A percentile compares a stretch with the other conserved stretches of the same genome.
Evolutionary conservation across 2,329 filamentous ascomycete genomes (phyloP).

Genomic region (Coniochaeta hoffmannii): DNA sequence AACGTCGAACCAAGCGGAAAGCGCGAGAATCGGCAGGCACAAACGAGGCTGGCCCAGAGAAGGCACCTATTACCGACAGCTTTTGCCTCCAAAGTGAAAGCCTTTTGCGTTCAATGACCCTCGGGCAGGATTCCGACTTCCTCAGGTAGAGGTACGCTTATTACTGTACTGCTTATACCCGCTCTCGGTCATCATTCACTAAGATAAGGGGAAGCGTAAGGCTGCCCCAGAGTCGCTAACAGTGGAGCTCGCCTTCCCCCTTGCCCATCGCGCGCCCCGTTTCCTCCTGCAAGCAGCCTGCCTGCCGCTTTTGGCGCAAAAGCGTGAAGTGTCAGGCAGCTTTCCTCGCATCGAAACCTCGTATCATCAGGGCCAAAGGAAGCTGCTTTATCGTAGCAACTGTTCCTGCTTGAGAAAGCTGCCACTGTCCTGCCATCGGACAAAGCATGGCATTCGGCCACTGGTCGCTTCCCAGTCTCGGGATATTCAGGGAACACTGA

Average conservation of each 20-base stretch:
- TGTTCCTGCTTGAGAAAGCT: too few relatives aligned
- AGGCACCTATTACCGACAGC: not conserved
- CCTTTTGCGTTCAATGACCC: too few relatives aligned
- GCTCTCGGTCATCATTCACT: not conserved
- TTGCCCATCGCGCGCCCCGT: not conserved
- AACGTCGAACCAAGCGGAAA: slow-evolving; percentile 15
- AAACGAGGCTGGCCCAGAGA: slow-evolving; percentile 6
- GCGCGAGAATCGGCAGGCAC: slow-evolving; percentile 14
- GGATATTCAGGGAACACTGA: not conserved
- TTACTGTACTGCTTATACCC: too few relatives aligned
- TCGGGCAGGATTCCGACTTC: too few relatives aligned
- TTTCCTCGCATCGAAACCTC: not conserved
- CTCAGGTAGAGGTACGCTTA: too few relatives aligned
- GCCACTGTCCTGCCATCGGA: not conserved
- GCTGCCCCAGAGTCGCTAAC: not conserved
- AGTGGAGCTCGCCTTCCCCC: not conserved
- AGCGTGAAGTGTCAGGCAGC: too few relatives aligned
- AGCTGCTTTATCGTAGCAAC: too few relatives aligned
- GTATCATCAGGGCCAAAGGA: not conserved
- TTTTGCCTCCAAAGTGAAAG: too few relatives aligned
- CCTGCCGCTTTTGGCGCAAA: not conserved
- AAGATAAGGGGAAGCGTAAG: not conserved
- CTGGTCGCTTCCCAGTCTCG: not conserved
- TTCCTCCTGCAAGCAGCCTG: not conserved
- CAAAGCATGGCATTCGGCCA: not conserved